These are phyloP conservation scores for Pistacia vera DNA, from an alignment of 345 rosid species.

Conservation along the genomic window DNA sequence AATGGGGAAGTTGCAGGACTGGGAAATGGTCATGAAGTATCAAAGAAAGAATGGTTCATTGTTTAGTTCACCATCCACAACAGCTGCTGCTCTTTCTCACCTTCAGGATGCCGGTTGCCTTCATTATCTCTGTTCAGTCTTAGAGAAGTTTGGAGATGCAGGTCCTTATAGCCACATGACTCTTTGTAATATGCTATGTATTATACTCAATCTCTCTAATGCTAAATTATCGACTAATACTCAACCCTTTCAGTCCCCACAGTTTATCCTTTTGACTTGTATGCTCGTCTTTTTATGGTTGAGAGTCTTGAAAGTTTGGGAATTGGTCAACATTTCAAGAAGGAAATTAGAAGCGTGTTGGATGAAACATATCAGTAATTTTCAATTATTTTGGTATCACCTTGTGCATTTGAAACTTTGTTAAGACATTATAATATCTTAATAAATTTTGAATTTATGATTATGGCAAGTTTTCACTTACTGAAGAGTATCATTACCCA, in stretches of 20 bases:
- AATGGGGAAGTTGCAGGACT: slow-evolving; percentile 50
- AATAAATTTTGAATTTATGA: not conserved
- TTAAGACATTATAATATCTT: not conserved
- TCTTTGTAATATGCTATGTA: not conserved
- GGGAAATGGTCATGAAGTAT: slow-evolving; percentile 67
- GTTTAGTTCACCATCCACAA: slow-evolving; percentile 86
- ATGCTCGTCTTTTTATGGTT: slow-evolving; percentile 58
- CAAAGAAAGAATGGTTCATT: slow-evolving; percentile 76
- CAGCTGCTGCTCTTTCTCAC: slow-evolving; percentile 71
- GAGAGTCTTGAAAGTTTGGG: slow-evolving; percentile 72
- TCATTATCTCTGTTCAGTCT: slow-evolving; percentile 51
- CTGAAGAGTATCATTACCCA: slow-evolving; percentile 22
- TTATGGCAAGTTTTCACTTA: not conserved
- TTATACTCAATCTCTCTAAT: not conserved
- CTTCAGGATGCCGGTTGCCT: slow-evolving; percentile 60
- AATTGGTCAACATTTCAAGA: slow-evolving; percentile 53
- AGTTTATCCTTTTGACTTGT: slow-evolving; percentile 54
- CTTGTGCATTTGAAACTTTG: slow-evolving; percentile 3
- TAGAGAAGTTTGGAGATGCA: slow-evolving; percentile 68
- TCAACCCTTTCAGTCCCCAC: slow-evolving; percentile 65
- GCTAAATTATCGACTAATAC: slow-evolving; percentile 13
- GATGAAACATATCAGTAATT: slow-evolving; percentile 66
- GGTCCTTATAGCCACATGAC: slow-evolving; percentile 36
- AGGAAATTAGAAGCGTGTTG: slow-evolving; percentile 50
- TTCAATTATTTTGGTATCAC: not conserved